These are phyloP conservation scores for Penicillium sp. DNA, from an alignment of 2,329 filamentous ascomycete species.

Conservation along the genomic window DNA sequence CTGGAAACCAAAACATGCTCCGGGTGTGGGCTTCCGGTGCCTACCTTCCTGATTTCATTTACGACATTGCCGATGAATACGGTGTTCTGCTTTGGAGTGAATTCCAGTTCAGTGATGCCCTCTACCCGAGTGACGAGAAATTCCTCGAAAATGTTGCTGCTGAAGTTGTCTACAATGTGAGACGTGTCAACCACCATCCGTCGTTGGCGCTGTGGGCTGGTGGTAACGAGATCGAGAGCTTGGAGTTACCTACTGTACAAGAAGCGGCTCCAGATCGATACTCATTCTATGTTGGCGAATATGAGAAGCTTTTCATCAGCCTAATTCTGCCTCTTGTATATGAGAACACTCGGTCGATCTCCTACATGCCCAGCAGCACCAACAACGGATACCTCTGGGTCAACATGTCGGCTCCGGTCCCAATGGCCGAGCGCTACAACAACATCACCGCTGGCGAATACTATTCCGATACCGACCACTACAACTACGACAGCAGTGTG, in stretches of 20 bases:
- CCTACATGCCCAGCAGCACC: slow-evolving; percentile 60
- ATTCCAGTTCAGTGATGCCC: slow-evolving; percentile 61
- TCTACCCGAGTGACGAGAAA: slow-evolving; percentile 55
- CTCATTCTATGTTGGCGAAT: slow-evolving; percentile 49
- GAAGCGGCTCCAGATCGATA: slow-evolving; percentile 47
- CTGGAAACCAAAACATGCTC: slow-evolving; percentile 64
- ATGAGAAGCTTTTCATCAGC: slow-evolving; percentile 58
- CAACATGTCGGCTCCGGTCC: slow-evolving; percentile 52
- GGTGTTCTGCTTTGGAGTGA: slow-evolving; percentile 63
- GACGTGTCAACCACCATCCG: slow-evolving; percentile 61
- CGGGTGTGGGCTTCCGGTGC: slow-evolving; percentile 61
- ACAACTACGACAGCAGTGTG: slow-evolving; percentile 55
- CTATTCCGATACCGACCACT: slow-evolving; percentile 62
- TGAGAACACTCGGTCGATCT: slow-evolving; percentile 58
- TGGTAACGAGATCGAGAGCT: slow-evolving; percentile 60
- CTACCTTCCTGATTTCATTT: slow-evolving; percentile 62
- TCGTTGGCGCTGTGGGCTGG: slow-evolving; percentile 56
- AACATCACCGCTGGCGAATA: slow-evolving; percentile 53
- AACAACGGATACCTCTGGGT: slow-evolving; percentile 58
- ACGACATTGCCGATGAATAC: slow-evolving; percentile 61
- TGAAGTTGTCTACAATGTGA: slow-evolving; percentile 60
- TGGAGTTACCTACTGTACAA: slow-evolving; percentile 49
- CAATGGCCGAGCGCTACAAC: slow-evolving; percentile 57
- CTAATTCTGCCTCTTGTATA: slow-evolving; percentile 57
- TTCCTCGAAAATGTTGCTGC: slow-evolving; percentile 57